phyloP scores from a whole-genome alignment of 345 rosid species.

The Dipteronia sinensis region DNA sequence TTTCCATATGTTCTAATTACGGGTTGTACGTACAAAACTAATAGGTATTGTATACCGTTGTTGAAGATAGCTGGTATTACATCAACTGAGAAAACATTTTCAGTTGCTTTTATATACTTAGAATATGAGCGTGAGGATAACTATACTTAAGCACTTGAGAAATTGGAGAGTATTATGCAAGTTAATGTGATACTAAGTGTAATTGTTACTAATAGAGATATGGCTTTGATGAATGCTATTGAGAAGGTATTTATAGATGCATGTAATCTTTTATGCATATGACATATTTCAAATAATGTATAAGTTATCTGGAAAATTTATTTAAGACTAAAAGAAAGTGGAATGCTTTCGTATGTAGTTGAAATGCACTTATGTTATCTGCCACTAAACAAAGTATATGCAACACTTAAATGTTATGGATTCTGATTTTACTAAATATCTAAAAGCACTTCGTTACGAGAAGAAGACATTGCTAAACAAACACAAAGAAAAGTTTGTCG shows the following conservation, averaged over 20 bases:
- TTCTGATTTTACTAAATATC: constrained; percentile 12
- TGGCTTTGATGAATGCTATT: constrained; percentile 13
- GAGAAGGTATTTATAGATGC: constrained; percentile 10
- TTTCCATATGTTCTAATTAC: constrained; percentile 14
- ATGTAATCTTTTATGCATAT: constrained; percentile 18
- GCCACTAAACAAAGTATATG: constrained; percentile 12
- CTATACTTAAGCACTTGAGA: neutral
- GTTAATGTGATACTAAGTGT: neutral
- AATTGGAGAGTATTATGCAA: neutral
- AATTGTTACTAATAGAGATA: neutral
- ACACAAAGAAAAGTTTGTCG: no score
- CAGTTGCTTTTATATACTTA: neutral
- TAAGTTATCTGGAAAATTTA: neutral
- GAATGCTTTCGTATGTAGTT: neutral
- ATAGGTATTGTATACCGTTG: constrained; percentile 10
- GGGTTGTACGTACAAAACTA: constrained; percentile 16
- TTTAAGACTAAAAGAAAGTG: constrained; percentile 21
- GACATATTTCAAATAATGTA: constrained; percentile 19
- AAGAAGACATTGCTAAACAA: no score
- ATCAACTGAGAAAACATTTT: neutral
- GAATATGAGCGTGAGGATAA: neutral
- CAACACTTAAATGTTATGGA: constrained; percentile 11
- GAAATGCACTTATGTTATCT: neutral
- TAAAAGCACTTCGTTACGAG: no score
- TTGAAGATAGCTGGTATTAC: constrained; percentile 23